Evolutionary conservation across 495 filamentous ascomycete species (phyloP).

Genomic region (Podospora pseudocomata): DNA sequence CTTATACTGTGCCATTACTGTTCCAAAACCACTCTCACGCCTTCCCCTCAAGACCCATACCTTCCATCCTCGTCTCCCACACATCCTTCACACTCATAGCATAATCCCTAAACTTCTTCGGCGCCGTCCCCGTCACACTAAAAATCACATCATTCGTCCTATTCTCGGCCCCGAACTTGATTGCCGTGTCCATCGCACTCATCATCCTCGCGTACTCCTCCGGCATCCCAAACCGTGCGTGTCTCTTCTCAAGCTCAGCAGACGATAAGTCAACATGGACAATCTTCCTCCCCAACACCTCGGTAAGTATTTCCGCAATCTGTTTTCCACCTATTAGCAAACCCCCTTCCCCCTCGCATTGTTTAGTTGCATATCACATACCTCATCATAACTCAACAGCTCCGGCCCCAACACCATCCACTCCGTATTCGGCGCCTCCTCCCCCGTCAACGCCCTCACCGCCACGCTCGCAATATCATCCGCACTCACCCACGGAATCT

Average conservation of each 20-base stretch:
- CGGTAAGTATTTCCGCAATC: conserved; percentile 43
- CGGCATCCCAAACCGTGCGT: conserved; percentile 31
- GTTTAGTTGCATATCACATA: conserved; percentile 21
- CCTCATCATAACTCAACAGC: conserved; percentile 44
- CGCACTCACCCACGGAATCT: conserved; percentile 46
- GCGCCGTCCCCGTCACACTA: conserved; percentile 33
- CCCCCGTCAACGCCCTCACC: conserved; percentile 39
- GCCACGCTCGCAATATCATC: conserved; percentile 49
- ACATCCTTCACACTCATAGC: conserved; percentile 33
- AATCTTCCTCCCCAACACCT: conserved; percentile 38
- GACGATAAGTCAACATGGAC: conserved; percentile 43
- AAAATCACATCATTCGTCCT: conserved; percentile 39
- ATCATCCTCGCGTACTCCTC: conserved; percentile 35
- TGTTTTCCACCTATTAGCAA: conserved; percentile 14
- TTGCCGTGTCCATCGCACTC: conserved; percentile 34
- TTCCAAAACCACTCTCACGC: background rate
- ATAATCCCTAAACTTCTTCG: conserved; percentile 34
- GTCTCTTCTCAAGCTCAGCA: conserved; percentile 27
- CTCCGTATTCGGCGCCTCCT: conserved; percentile 43
- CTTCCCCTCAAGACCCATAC: background rate
- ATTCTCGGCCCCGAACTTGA: conserved; percentile 39
- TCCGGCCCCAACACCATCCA: conserved; percentile 46
- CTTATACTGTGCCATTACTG: background rate
- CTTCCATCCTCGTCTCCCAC: conserved; percentile 20
- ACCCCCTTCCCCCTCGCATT: background rate